phyloP scores from a whole-genome alignment of 257 asterid species.

The Solanum piurae region DNA sequence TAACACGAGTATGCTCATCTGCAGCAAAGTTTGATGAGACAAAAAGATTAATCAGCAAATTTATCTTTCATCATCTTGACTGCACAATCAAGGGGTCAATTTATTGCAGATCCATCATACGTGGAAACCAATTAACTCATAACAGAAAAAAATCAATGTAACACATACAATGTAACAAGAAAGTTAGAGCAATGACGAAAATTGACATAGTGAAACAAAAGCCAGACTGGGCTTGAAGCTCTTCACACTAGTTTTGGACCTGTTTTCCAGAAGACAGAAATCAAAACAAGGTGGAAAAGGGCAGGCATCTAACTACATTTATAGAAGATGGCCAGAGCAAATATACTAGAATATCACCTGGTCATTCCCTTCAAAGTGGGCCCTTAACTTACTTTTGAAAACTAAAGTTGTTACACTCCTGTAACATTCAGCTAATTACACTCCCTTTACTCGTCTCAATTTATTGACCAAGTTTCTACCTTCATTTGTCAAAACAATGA shows the following conservation, averaged over 20 bases:
- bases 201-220: neutral
- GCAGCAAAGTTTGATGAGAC: constrained; percentile 1
- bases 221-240: neutral
- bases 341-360: neutral
- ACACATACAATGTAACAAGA: neutral
- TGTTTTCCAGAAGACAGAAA: neutral
- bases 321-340: neutral
- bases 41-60: neutral
- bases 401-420: neutral
- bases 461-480: neutral
- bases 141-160: neutral
- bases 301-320: neutral
- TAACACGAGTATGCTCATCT: constrained; percentile 78
- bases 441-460: neutral
- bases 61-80: neutral
- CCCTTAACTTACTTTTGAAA: neutral
- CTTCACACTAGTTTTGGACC: neutral
- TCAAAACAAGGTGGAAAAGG: neutral
- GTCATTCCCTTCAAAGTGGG: neutral
- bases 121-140: neutral
- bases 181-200: neutral
- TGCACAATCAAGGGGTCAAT: neutral
- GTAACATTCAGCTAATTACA: neutral
- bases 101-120: neutral
- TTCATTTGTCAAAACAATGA: neutral